Evolutionary conservation across 495 filamentous ascomycete genomes (phyloP), one percentile per base, ranked within the genome.

Genomic region (Copromyces sp.): DNA sequence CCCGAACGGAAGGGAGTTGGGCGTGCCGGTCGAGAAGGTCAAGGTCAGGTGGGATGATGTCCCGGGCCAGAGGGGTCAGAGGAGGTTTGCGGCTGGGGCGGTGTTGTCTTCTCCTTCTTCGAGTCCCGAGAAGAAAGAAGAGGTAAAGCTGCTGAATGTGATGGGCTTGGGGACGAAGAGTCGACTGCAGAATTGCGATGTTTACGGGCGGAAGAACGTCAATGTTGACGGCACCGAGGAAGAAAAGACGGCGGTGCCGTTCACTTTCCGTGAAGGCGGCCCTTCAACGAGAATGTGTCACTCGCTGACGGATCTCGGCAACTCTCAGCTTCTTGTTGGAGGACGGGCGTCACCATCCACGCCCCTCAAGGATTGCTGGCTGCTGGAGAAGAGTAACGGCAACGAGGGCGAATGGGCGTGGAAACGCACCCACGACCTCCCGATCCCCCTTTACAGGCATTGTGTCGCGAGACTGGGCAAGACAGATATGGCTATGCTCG

Each of bases 311-410:
- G 80, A 85, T 42, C 74, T 92, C 11, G 83, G 81, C 32, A 76
- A 80, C 68, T 78, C 78, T 4, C 83, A 84, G 42, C 86, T 97
- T 9, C 80, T 97, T 20, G 88, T 90, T n/a, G 94, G 94, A 20
- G 94, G 94, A 16, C 84, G 94, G 68, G 85, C 87, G 14, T 94
- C 93, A 8, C 94, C 94, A 3, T 85, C 89, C 17, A 84, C 83
- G 29, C 88, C 87, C 5, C 75, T 92, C 9, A 78, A 81, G 20
- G 91, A 94, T 80, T 94, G 92, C 76, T 97, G 93, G 93, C 70
- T 93, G 2, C 84, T 88, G 44, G 79, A 86, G 70, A 85, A 84
- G 68, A 84, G 14, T 17, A 37, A 3, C 14, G 32, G 14, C 53
- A 65, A 12, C 3, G 53, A 65, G 83, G 37, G 20, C 41, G 3